Evolutionary conservation across 495 filamentous ascomycete species (phyloP).

Genomic region (Xylaria curta): DNA sequence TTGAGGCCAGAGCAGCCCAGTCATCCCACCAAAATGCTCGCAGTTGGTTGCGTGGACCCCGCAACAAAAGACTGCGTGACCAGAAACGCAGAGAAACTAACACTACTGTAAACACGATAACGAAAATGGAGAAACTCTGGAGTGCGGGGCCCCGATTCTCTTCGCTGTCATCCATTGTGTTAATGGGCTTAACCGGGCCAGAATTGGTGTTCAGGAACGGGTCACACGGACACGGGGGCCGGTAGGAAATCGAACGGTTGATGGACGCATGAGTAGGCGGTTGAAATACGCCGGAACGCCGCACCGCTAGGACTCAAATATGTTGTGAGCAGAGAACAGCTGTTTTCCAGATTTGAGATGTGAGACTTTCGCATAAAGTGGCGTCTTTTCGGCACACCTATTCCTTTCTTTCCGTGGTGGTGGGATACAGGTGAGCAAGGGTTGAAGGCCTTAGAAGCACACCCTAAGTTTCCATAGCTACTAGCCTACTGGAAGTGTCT

Average conservation of each 20-base stretch:
- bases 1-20: conserved; percentile 21
- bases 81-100: not conserved
- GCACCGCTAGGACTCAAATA: not conserved
- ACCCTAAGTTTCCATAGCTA: not conserved
- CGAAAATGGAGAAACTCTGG: not conserved
- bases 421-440: not conserved
- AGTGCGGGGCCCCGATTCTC: not conserved
- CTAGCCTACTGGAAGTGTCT: not conserved
- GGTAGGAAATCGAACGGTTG: not conserved
- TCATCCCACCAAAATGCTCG: conserved; percentile 28
- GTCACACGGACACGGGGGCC: not conserved
- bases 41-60: not conserved
- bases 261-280: not conserved
- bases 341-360: not conserved
- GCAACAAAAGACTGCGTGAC: not conserved
- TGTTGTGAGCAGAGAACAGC: not conserved
- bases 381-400: not conserved
- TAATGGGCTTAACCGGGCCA: not conserved
- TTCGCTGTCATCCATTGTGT: not conserved
- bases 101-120: not conserved
- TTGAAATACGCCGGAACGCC: not conserved
- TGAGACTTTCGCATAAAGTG: not conserved
- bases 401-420: not conserved
- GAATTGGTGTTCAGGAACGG: not conserved
- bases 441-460: not conserved